Evolutionary conservation across 352 stramenopile genomes (phyloP), one percentile per base, ranked within the genome.

Genomic region (Phytophthora gonapodyides): DNA sequence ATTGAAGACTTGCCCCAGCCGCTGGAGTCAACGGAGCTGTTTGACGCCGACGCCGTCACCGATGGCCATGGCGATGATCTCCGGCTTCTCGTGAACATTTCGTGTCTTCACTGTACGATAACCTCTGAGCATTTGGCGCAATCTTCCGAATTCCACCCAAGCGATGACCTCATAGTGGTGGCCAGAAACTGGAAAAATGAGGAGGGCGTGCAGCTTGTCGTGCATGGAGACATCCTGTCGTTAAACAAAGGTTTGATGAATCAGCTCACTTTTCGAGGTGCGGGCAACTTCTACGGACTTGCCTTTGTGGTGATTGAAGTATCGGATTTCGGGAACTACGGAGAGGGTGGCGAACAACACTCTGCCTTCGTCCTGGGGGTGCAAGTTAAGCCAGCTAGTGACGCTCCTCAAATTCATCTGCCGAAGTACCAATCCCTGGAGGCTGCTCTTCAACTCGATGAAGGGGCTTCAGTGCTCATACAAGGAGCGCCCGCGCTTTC

Each of bases 261-360:
- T 37, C 59, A 67, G 7, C 66, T 88, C 1, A 40, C 72, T 34
- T 86, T 88, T 48, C 57, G 27, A 17, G 47, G 75, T 27, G 51
- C 37, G 7, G 5, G 24, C 3, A 61, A 75, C 11, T 80, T 81
- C 34, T 54, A 76, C 16, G 73, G 75, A 24, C 15, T 68, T 35
- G 71, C 61, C 3, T 61, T 82, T 35, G 62, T 87, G 37, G 19
- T 86, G 24, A 37, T 89, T 9, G 44, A 66, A n/a, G 48, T 82
- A 53, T 76, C 67, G 2, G 75, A 80, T 40, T 59, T 82, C 34
- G 73, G 73, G 16, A 74, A 76, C 24, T 78, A 68, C 52, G 75
- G 75, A 15, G 49, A 59, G 27, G 52, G 57, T 13, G 57, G 53
- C 15, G 55, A 61, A 2, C 54, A 54, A n/a, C 64, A 55, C 33